phyloP scores from a whole-genome alignment of 371 early-diverging fungal genomes.

The Mortierella sp. region DNA sequence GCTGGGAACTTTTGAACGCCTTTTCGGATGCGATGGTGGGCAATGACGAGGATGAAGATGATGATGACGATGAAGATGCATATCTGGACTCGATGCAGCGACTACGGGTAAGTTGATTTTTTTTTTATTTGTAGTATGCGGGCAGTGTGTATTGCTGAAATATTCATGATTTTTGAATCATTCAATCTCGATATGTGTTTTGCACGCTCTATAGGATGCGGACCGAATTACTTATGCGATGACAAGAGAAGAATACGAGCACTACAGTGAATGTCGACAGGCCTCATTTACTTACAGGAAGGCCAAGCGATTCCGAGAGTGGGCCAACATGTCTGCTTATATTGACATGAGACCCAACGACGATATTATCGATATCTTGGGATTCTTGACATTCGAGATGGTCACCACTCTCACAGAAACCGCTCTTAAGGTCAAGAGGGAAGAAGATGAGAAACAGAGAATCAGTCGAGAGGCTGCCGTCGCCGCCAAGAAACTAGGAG shows the following conservation, averaged over 20 bases:
- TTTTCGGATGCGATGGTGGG: conserved; percentile 79
- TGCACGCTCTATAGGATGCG: conserved; percentile 61
- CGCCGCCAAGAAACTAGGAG: conserved; percentile 28
- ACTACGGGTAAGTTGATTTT: conserved; percentile 52
- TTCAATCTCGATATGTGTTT: neutral
- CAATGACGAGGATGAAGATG: conserved; percentile 84
- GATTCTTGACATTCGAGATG: conserved; percentile 97
- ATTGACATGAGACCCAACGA: conserved; percentile 91
- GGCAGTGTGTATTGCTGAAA: neutral
- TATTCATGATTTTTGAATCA: neutral
- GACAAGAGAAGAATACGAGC: conserved; percentile 98
- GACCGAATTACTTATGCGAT: conserved; percentile 95
- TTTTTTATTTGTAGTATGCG: neutral
- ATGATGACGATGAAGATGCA: conserved; percentile 87
- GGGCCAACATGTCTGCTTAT: conserved; percentile 90
- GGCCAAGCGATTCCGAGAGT: conserved; percentile 94
- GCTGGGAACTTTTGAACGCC: conserved; percentile 89
- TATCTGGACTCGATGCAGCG: conserved; percentile 88
- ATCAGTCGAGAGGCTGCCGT: conserved; percentile 41
- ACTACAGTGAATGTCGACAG: conserved; percentile 97
- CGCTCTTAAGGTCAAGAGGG: conserved; percentile 83
- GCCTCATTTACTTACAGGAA: conserved; percentile 98
- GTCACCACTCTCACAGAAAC: conserved; percentile 92
- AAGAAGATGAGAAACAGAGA: conserved; percentile 56
- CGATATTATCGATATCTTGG: conserved; percentile 97